phyloP scores from a whole-genome alignment of 352 stramenopile genomes.

The Phytopythium helicoides region DNA sequence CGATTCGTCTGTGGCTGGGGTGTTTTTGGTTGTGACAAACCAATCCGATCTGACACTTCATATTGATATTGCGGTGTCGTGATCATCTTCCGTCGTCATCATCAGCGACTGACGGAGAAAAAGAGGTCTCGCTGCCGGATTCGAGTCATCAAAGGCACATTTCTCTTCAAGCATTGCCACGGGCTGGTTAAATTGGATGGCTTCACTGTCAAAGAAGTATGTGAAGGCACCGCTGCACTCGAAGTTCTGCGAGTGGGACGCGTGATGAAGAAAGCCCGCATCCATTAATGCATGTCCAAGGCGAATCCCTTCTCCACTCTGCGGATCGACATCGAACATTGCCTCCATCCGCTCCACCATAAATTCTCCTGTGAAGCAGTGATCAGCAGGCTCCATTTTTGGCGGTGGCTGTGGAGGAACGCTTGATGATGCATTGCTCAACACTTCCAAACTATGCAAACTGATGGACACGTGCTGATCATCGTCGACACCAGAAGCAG shows the following conservation, averaged over 20 bases:
- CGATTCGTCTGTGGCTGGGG: not conserved
- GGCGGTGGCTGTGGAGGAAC: constrained; percentile 25
- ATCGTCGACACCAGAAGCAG: not conserved
- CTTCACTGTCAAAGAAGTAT: constrained; percentile 55
- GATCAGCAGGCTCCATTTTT: no score
- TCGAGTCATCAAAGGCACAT: no score
- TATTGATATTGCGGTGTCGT: not conserved
- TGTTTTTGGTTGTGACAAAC: not conserved
- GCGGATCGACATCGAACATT: constrained; percentile 17
- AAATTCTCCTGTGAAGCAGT: no score
- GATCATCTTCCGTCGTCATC: not conserved
- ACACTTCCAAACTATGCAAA: no score
- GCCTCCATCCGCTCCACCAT: no score
- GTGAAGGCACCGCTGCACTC: constrained; percentile 24
- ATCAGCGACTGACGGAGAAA: not conserved
- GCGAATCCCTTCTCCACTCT: constrained; percentile 27
- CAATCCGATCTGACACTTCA: no score
- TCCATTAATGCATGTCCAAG: constrained; percentile 63
- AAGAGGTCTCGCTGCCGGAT: not conserved
- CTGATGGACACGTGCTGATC: no score
- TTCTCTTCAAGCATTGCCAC: constrained; percentile 42
- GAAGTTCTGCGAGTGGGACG: constrained; percentile 34
- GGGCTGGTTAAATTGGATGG: constrained; percentile 37
- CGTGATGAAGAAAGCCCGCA: constrained; percentile 54
- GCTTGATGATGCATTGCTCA: constrained; percentile 25